Conservation (phyloP, 2,329 filamentous ascomycete species). For the Aaosphaeria arxii region DNA sequence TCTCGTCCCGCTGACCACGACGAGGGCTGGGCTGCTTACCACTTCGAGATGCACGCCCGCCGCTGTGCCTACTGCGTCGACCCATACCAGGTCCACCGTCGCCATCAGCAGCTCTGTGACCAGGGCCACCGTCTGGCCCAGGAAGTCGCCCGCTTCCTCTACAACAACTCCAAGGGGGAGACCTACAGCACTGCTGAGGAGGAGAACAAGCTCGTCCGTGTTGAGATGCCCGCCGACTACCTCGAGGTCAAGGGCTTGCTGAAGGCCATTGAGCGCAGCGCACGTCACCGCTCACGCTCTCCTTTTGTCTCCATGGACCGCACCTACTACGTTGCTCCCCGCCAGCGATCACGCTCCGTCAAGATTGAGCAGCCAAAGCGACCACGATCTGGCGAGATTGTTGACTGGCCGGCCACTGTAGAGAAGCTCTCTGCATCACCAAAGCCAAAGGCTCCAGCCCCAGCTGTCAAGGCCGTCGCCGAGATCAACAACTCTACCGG, state of each 20-base stretch:
- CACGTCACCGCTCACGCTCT: slow-evolving; percentile 32
- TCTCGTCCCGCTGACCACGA: slow-evolving; percentile 40
- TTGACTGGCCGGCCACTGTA: slow-evolving; percentile 30
- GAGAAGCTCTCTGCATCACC: slow-evolving; percentile 5
- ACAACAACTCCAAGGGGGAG: slow-evolving; percentile 35
- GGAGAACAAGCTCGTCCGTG: slow-evolving; percentile 42
- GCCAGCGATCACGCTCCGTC: slow-evolving; percentile 28
- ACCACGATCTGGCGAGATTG: slow-evolving; percentile 34
- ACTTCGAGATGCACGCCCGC: slow-evolving; percentile 48
- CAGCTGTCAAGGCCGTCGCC: slow-evolving; percentile 10
- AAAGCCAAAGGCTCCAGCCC: slow-evolving; percentile 5
- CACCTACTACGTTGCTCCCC: slow-evolving; percentile 41
- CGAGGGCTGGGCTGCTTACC: slow-evolving; percentile 47
- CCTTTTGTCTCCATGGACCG: slow-evolving; percentile 45
- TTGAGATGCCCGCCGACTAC: slow-evolving; percentile 45
- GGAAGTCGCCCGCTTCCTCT: slow-evolving; percentile 44
- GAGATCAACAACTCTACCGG: slow-evolving; percentile 27
- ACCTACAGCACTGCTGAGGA: slow-evolving; percentile 34
- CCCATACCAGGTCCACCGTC: slow-evolving; percentile 42
- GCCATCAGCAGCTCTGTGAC: slow-evolving; percentile 42
- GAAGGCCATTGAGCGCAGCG: slow-evolving; percentile 40
- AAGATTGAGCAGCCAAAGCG: slow-evolving; percentile 32
- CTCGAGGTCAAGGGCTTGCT: slow-evolving; percentile 39
- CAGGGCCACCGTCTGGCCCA: slow-evolving; percentile 44
- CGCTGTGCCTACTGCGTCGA: slow-evolving; percentile 44